Base-by-base conservation (phyloP, 306 rosid genomes). In the Echinosophora koreensis region DNA sequence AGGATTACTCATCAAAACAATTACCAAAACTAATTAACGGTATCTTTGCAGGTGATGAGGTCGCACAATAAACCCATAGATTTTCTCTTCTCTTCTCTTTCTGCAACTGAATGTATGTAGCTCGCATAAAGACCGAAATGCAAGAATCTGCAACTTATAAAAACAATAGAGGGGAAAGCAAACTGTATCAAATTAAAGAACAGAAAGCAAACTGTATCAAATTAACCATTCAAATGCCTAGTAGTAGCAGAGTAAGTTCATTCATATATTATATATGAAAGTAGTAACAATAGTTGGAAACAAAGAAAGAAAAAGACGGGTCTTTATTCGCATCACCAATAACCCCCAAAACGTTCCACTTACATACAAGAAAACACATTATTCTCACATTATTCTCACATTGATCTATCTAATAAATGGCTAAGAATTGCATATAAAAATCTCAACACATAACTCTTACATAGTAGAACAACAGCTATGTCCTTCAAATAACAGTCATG, bases 281-380 rank as follows among this genome's bases (percentile, higher is more conserved):
- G 27, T 42, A 38, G 39, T n/a, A 70, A 16, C 32, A 15, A 61
- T 7, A 22, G 57, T 44, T 65, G n/a, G 13, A 22, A 22, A 22
- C 22, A 22, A 77, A 38, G 7, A 60, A 70, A 9, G 55, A 69
- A 73, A 78, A 55, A 61, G n/a, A n/a, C n/a, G 74, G 74, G 74
- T n/a, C n/a, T n/a, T n/a, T n/a, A n/a, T 46, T 47, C 78, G 61
- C 69, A 73, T 71, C 51, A 61, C 54, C 42, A 37, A 82, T 61
- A 79, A 74, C 35, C 86, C 86, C 77, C 73, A 73, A 78, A 44
- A 51, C 60, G 78, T 78, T 66, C 41, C 73, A 83, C 80, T 66
- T 78, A 67, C 80, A 60, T 54, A 55, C 59, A 68, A 71, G 79
- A 71, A 54, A 79, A 52, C 70, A 68, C 70, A 83, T 74, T 77